Evolutionary conservation across 495 filamentous ascomycete genomes (phyloP).

Genomic region (Penicillium coffeae): DNA sequence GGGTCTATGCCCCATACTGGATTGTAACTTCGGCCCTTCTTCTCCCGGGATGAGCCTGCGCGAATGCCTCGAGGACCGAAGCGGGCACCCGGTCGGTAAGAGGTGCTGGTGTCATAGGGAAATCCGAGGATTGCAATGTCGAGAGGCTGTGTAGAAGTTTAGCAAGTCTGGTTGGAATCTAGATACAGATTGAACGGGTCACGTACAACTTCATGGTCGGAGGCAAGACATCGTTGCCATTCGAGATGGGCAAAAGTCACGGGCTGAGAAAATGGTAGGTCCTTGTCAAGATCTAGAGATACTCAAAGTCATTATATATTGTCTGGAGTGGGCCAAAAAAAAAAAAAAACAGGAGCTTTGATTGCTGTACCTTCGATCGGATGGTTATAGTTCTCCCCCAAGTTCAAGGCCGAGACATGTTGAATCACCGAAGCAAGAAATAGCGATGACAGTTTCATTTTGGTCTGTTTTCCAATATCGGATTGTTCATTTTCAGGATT

Average conservation of each 20-base stretch:
- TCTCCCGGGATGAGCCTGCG: slow-evolving; percentile 46
- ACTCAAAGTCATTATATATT: neutral
- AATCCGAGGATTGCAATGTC: slow-evolving; percentile 23
- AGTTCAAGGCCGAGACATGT: neutral
- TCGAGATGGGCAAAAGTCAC: slow-evolving; percentile 26
- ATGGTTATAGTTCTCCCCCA: slow-evolving; percentile 4
- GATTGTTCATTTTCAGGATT: too few species aligned
- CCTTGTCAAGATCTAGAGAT: slow-evolving; percentile 19
- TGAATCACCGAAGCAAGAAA: neutral
- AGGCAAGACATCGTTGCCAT: slow-evolving; percentile 21
- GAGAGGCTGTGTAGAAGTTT: slow-evolving; percentile 16
- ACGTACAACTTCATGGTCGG: slow-evolving; percentile 11
- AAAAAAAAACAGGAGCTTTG: too few species aligned
- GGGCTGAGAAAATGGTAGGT: slow-evolving; percentile 24
- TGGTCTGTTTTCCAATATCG: too few species aligned
- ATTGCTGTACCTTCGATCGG: slow-evolving; percentile 7
- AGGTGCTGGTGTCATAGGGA: slow-evolving; percentile 43
- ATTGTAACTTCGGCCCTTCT: slow-evolving; percentile 27
- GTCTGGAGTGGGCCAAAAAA: too few species aligned
- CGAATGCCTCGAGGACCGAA: slow-evolving; percentile 68
- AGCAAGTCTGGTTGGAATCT: too few species aligned
- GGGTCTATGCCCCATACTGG: slow-evolving; percentile 41
- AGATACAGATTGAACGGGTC: too few species aligned
- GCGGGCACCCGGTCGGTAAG: slow-evolving; percentile 64
- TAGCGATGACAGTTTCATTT: neutral